phyloP scores from a whole-genome alignment of 805 yeast species.

The Saccharomycopsis amapae region DNA sequence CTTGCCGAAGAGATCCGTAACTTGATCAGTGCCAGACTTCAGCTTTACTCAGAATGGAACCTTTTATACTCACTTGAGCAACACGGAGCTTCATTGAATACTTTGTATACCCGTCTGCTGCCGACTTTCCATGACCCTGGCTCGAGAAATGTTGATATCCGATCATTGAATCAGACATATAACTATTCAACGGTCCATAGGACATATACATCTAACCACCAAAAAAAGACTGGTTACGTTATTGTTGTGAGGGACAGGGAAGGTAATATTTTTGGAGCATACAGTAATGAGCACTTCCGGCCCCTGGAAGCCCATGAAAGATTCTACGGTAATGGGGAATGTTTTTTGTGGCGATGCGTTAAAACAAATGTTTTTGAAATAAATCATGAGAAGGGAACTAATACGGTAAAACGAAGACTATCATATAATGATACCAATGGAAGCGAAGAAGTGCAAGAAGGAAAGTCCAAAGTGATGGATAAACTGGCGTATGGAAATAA shows the following conservation, averaged over 20 bases:
- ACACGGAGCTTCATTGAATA: constrained; percentile 80
- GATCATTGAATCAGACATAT: constrained; percentile 24
- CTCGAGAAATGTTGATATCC: constrained; percentile 23
- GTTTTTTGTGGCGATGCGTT: constrained; percentile 67
- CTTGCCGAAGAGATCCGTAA: constrained; percentile 70
- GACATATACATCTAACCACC: constrained; percentile 24
- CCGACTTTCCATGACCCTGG: constrained; percentile 34
- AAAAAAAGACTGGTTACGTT: constrained; percentile 60
- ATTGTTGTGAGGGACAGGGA: constrained; percentile 61
- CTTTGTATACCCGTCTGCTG: constrained; percentile 55
- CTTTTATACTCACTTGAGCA: constrained; percentile 81
- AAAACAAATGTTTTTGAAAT: not conserved
- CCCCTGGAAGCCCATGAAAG: constrained; percentile 59
- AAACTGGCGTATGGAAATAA: no score
- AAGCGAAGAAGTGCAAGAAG: no score
- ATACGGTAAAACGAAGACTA: not conserved
- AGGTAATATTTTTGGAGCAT: constrained; percentile 70
- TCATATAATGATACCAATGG: no score
- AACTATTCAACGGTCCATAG: constrained; percentile 1
- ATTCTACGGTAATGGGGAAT: constrained; percentile 91
- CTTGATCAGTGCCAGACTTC: constrained; percentile 72
- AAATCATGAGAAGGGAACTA: not conserved
- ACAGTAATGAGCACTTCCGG: constrained; percentile 61
- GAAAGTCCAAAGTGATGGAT: no score
- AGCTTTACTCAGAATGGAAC: constrained; percentile 70